A percentile compares a stretch with the other conserved stretches of the same genome.
Conservation (phyloP, 1,284 basidiomycete genomes). For the Apiotrichum akiyoshidainum region DNA sequence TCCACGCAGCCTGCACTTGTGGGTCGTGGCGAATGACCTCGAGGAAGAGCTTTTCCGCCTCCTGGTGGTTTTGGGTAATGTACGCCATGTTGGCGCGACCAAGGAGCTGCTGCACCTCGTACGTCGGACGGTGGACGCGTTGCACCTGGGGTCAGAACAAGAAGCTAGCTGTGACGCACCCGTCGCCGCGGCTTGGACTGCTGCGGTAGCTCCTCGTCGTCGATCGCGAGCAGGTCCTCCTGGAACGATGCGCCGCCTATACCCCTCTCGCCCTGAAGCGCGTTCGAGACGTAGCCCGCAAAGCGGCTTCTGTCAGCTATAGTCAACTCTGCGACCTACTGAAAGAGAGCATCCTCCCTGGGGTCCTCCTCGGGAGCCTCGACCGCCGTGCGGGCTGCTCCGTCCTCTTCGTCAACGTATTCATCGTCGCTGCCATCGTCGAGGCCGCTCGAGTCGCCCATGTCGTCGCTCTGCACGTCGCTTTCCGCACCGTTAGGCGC, state of each 20-base stretch:
- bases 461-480: constrained; percentile 5
- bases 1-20: constrained; percentile 77
- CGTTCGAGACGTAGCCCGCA: constrained; percentile 31
- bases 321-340: constrained; percentile 18
- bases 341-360: constrained; percentile 33
- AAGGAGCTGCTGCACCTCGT: constrained; percentile 75
- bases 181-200: constrained; percentile 8
- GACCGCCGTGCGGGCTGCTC: background rate
- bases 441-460: constrained; percentile 26
- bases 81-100: constrained; percentile 86
- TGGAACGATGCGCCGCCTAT: constrained; percentile 25
- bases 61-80: constrained; percentile 62
- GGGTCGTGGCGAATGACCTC: constrained; percentile 94
- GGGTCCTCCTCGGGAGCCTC: constrained; percentile 7
- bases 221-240: constrained; percentile 27
- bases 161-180: background rate
- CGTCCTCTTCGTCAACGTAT: constrained; percentile 14
- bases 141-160: constrained; percentile 33
- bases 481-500: background rate
- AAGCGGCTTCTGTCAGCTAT: constrained; percentile 27
- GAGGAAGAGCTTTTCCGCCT: constrained; percentile 75
- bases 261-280: constrained; percentile 11
- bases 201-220: constrained; percentile 33
- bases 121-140: constrained; percentile 64
- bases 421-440: constrained; percentile 26